These are phyloP conservation scores for Chaetomium sp. DNA, from an alignment of 2,329 filamentous ascomycete species.

Conservation along the genomic window DNA sequence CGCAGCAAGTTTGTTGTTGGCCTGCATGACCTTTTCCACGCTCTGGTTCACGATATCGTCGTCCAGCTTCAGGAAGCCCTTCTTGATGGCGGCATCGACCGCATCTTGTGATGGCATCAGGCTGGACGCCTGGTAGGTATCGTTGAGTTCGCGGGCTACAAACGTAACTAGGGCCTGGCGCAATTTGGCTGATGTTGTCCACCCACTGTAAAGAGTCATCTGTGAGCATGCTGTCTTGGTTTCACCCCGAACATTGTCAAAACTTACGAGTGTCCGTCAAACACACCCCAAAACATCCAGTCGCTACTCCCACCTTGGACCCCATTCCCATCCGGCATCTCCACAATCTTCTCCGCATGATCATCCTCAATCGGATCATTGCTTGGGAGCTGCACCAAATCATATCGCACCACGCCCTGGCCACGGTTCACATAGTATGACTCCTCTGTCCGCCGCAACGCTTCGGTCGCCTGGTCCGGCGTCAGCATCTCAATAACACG, in stretches of 20 bases:
- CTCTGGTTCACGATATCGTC: slow-evolving; percentile 92
- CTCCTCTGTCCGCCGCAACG: slow-evolving; percentile 81
- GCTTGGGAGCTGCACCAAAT: slow-evolving; percentile 87
- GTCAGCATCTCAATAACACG: slow-evolving; percentile 94
- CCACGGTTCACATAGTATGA: slow-evolving; percentile 87
- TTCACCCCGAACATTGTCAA: slow-evolving; percentile 1
- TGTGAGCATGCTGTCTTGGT: slow-evolving; percentile 7
- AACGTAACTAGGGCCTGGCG: slow-evolving; percentile 87
- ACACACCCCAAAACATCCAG: slow-evolving; percentile 99
- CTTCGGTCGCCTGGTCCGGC: slow-evolving; percentile 85
- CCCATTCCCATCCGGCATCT: slow-evolving; percentile 60
- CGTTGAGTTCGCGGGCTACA: slow-evolving; percentile 87
- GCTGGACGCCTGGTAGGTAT: slow-evolving; percentile 71
- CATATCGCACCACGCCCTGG: slow-evolving; percentile 87
- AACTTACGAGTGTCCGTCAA: slow-evolving; percentile 87
- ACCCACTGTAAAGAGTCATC: slow-evolving; percentile 55
- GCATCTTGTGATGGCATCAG: slow-evolving; percentile 68
- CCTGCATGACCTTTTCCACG: slow-evolving; percentile 83
- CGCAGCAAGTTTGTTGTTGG: slow-evolving; percentile 81
- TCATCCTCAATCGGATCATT: slow-evolving; percentile 99
- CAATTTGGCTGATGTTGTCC: slow-evolving; percentile 95
- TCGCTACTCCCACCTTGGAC: slow-evolving; percentile 53
- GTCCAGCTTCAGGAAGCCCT: slow-evolving; percentile 80
- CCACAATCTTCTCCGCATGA: slow-evolving; percentile 95
- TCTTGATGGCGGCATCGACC: slow-evolving; percentile 87